Conservation (phyloP, 2,329 filamentous ascomycete species). For the Grosmannia penicillata region DNA sequence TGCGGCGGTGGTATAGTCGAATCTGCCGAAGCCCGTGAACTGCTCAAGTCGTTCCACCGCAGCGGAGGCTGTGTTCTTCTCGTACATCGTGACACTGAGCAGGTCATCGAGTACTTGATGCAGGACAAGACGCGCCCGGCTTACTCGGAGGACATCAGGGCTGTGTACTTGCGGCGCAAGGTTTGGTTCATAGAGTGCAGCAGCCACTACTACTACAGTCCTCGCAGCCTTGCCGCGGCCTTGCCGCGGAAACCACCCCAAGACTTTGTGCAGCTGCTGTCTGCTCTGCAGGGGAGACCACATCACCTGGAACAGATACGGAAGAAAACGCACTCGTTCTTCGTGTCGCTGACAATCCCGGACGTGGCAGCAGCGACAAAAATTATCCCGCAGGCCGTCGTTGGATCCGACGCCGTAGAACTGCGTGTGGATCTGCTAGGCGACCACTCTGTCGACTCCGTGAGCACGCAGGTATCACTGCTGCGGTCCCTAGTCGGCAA, state of each 20-base stretch:
- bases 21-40: constrained; percentile 59
- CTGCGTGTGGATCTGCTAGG: constrained; percentile 81
- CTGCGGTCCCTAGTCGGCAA: constrained; percentile 48
- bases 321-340: constrained; percentile 67
- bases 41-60: constrained; percentile 59
- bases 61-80: constrained; percentile 71
- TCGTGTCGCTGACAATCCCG: constrained; percentile 78
- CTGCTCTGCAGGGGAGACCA: constrained; percentile 49
- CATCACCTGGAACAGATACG: constrained; percentile 39
- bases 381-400: constrained; percentile 55
- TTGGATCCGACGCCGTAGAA: constrained; percentile 87
- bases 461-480: constrained; percentile 68
- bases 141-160: constrained; percentile 83
- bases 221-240: constrained; percentile 31
- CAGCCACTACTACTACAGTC: constrained; percentile 86
- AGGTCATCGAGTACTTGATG: constrained; percentile 78
- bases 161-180: constrained; percentile 77
- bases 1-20: constrained; percentile 93
- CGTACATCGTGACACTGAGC: constrained; percentile 74
- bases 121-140: constrained; percentile 83
- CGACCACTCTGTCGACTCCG: constrained; percentile 60
- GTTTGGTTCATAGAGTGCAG: constrained; percentile 87
- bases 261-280: constrained; percentile 62
- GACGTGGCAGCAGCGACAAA: constrained; percentile 49
- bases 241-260: constrained; percentile 31